Conservation (phyloP, 305 asterid species). For the Solanum hybrid region DNA sequence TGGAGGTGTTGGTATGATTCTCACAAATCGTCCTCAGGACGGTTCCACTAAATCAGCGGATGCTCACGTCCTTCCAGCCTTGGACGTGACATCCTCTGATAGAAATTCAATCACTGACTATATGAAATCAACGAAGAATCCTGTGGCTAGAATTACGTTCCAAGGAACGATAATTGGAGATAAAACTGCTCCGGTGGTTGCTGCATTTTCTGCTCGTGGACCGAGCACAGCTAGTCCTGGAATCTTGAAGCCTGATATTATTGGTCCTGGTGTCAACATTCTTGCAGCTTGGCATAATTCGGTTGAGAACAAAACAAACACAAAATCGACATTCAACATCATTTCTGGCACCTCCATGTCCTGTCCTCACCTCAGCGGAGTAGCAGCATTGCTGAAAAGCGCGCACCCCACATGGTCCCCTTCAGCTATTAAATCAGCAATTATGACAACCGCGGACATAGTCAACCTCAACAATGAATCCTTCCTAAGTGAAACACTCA, state of each 20-base stretch:
- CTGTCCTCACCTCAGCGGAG: slow-evolving; percentile 64
- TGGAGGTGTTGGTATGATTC: slow-evolving; percentile 41
- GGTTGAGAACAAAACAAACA: slow-evolving; percentile 13
- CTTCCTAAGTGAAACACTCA: slow-evolving; percentile 22
- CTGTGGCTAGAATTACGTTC: slow-evolving; percentile 26
- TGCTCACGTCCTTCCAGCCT: slow-evolving; percentile 27
- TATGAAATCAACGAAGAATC: slow-evolving; percentile 17
- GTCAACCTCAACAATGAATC: slow-evolving; percentile 24
- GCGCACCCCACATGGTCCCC: slow-evolving; percentile 57
- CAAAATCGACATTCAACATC: slow-evolving; percentile 27
- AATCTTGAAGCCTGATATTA: slow-evolving; percentile 45
- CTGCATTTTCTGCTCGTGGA: slow-evolving; percentile 42
- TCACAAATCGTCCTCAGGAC: not conserved
- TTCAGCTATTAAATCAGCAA: slow-evolving; percentile 49
- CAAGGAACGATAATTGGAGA: slow-evolving; percentile 39
- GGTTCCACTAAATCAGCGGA: slow-evolving; percentile 1
- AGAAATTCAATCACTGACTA: slow-evolving; percentile 8
- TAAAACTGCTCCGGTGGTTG: slow-evolving; percentile 24
- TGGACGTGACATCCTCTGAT: slow-evolving; percentile 12
- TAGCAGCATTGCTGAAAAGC: slow-evolving; percentile 55
- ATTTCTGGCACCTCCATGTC: slow-evolving; percentile 56
- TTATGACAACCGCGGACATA: slow-evolving; percentile 48
- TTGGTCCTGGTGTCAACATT: slow-evolving; percentile 50
- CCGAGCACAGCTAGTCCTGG: slow-evolving; percentile 30
- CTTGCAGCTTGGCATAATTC: slow-evolving; percentile 35